Evolutionary conservation across 208 protist genomes (phyloP), one percentile per base, ranked within the genome.

Genomic region (Acanthamoeba quina): DNA sequence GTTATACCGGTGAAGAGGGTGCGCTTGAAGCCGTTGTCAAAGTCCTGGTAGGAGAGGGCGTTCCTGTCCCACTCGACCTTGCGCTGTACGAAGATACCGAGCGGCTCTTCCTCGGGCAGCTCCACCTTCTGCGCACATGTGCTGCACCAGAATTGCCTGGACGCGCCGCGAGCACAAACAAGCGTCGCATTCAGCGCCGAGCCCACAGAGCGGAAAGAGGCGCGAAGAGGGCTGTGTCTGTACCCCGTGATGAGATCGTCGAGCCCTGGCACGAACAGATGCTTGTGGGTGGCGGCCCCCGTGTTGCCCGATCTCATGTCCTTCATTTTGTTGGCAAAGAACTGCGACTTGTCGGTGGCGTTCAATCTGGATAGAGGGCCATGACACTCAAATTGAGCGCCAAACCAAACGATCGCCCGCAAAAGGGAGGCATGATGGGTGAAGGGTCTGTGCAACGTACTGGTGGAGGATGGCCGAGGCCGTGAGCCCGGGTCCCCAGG

Each of bases 261-360:
- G 29, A 90, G 83, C 5, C 83, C 83, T 4, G 83, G 83, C 5
- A 90, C 83, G 29, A 90, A 90, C 24, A 90, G 83, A 68, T 90
- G 83, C 34, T 72, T 64, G 62, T 90, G 83, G 37, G 62, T 31
- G 41, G 62, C 15, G 21, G 54, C 37, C 6, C 37, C 37, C 52
- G 26, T 41, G 15, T 68, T 68, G 54, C 62, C 54, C 13, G 58
- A 26, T 6, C n/a, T 68, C 26, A 90, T 49, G 83, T 68, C 56
- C 54, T 52, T 64, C 54, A 90, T 68, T 34, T 72, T 90, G 83
- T 90, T 64, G 41, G 83, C 83, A 44, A 90, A 90, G 62, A 90
- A 90, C 83, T 90, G 83, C 31, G 83, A 90, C 83, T 90, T 90
- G 62, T 90, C 83, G 31, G 54, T 90, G 34, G 83, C 83, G 44